Base-by-base conservation (phyloP, 495 filamentous ascomycete species). In the Penicillium atrosanguineum region DNA sequence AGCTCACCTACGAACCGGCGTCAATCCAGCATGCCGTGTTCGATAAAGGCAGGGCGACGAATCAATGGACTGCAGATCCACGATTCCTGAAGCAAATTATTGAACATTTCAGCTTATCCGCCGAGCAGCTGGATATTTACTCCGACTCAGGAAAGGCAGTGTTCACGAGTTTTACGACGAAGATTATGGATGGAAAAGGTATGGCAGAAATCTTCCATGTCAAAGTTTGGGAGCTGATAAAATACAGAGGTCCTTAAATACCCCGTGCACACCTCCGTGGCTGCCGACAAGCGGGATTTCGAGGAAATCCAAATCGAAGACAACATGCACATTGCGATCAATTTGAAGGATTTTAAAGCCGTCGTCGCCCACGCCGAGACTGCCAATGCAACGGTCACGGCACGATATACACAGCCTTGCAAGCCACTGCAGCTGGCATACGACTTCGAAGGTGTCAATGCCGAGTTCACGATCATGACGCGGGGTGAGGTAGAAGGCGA, bases 131-230 rank as follows among this genome's bases (percentile, higher is more conserved):
- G 7, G 92, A 96, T 57, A 87, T 97, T 48, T 88, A 87, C 64
- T 83, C 84, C 7, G 87, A 95, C 41, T 76, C 81, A 23, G 83
- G 79, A 19, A 80, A 82, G 52, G 82, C 78, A 0, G 85, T 88
- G 43, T 95, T 98, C 59, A 97, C 90, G 2, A 97, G 92, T 67
- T 97, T 93, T 62, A 97, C 93, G 1, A 94, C 96, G 60, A 96
- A 94, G 67, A 81, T 92, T 36, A 81, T 81, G 46, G 86, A 87
- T 52, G 90, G 89, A 11, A 94, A 89, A 76, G 88, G 90, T 90
- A 70, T 25, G 70, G 48, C 44, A 7, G 21, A 45, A 1, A 36
- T 37, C n/a, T 37, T 18, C 16, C 43, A 29, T 45, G 40, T 21
- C 7, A 9, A 4, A 40, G 19, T 19, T 20, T 20, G n/a, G 16